These are phyloP conservation scores for Vigna angularis DNA, from an alignment of 306 rosid species.

Conservation along the genomic window DNA sequence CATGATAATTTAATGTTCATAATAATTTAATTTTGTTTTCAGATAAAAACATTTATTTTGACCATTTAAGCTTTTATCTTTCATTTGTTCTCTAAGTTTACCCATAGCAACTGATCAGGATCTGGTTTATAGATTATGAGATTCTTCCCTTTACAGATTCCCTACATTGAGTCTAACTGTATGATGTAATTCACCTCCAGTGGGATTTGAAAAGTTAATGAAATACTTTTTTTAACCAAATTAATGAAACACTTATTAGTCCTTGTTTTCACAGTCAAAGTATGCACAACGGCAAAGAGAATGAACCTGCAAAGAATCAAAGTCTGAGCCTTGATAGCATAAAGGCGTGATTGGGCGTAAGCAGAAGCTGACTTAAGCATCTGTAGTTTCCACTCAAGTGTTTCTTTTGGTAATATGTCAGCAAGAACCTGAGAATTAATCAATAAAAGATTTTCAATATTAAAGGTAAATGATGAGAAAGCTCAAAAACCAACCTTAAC, in stretches of 20 bases:
- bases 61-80: constrained; percentile 25
- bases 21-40: constrained; percentile 3
- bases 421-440: constrained; percentile 73
- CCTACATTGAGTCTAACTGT: neutral
- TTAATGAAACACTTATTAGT: constrained; percentile 8
- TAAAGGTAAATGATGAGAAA: constrained; percentile 38
- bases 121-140: constrained; percentile 2
- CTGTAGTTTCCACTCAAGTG: constrained; percentile 80
- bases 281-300: constrained; percentile 14
- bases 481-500: constrained; percentile 1
- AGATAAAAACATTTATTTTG: constrained; percentile 22
- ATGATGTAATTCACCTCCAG: neutral
- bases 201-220: neutral
- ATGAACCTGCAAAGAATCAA: constrained; percentile 81
- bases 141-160: constrained; percentile 6
- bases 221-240: neutral
- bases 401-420: constrained; percentile 76
- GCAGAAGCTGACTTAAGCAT: constrained; percentile 81
- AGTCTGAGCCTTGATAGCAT: constrained; percentile 81
- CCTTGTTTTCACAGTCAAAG: constrained; percentile 8
- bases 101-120: neutral
- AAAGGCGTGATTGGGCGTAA: constrained; percentile 72
- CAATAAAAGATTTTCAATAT: constrained; percentile 42
- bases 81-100: constrained; percentile 28
- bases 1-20: constrained; percentile 4